phyloP scores from a whole-genome alignment of 371 early-diverging fungal genomes.

The Dinochytrium kinnereticum region DNA sequence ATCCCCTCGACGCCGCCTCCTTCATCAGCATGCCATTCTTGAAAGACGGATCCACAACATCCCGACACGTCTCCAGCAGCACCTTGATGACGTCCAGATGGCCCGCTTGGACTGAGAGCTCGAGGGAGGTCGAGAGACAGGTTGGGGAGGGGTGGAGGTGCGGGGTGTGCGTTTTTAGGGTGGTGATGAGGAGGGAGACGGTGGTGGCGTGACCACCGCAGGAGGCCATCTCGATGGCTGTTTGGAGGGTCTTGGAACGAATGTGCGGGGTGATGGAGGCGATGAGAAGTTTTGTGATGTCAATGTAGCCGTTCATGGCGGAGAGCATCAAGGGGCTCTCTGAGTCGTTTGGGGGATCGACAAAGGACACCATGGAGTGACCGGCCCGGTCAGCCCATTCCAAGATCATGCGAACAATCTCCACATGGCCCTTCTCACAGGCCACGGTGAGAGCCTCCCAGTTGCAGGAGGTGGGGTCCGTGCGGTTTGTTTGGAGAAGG shows the following conservation, averaged over 20 bases:
- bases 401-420: constrained; percentile 1
- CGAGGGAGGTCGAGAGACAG: background rate
- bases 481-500: background rate
- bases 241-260: background rate
- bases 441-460: background rate
- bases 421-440: constrained; percentile 1
- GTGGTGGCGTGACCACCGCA: background rate
- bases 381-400: background rate
- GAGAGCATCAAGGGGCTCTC: constrained; percentile 20
- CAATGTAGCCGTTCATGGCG: constrained; percentile 15
- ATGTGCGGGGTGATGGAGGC: background rate
- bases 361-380: background rate
- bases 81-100: background rate
- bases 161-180: too few relatives aligned
- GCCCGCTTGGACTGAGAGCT: background rate
- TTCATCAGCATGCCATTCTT: background rate
- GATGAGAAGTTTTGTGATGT: background rate
- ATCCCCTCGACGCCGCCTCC: constrained; percentile 12
- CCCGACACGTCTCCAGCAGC: background rate
- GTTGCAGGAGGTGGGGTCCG: background rate
- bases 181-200: background rate
- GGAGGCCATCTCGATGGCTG: constrained; percentile 14
- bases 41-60: background rate
- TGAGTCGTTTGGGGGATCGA: background rate
- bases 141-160: background rate